Evolutionary conservation across 495 filamentous ascomycete species (phyloP).

Genomic region (Xylaria scruposa): DNA sequence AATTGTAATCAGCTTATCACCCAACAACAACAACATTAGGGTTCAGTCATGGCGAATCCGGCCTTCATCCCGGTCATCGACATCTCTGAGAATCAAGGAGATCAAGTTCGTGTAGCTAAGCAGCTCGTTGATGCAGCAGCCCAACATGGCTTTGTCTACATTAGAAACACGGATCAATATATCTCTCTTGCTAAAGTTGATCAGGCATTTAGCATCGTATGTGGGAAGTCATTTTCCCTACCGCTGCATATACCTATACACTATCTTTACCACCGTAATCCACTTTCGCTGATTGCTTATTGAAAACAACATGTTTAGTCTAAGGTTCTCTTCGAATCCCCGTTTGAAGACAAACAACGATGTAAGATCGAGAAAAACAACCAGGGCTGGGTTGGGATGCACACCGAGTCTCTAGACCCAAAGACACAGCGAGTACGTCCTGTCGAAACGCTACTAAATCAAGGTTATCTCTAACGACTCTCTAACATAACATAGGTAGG

Average conservation of each 20-base stretch:
- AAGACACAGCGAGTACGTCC: slow-evolving; percentile 74
- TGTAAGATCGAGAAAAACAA: slow-evolving; percentile 81
- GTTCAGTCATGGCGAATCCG: slow-evolving; percentile 49
- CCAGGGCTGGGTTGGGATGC: slow-evolving; percentile 87
- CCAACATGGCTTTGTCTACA: slow-evolving; percentile 87
- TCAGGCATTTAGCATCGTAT: slow-evolving; percentile 77
- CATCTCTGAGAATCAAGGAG: slow-evolving; percentile 58
- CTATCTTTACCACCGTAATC: background rate
- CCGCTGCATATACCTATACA: background rate
- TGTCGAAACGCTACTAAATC: background rate
- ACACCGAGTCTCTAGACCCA: slow-evolving; percentile 86
- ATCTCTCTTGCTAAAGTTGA: slow-evolving; percentile 73
- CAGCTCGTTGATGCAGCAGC: slow-evolving; percentile 80
- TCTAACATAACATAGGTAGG: slow-evolving; percentile 63
- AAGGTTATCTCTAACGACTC: background rate
- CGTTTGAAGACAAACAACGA: slow-evolving; percentile 71
- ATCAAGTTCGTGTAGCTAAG: slow-evolving; percentile 65
- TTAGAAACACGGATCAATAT: slow-evolving; percentile 69
- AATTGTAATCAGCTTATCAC: background rate
- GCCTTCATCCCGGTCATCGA: slow-evolving; percentile 82
- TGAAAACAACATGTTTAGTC: slow-evolving; percentile 58
- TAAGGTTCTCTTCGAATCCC: slow-evolving; percentile 75
- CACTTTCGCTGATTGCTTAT: slow-evolving; percentile 11
- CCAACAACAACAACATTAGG: background rate
- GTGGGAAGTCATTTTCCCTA: background rate